Evolutionary conservation across 176 grass and related monocot genomes (phyloP), one percentile per base, ranked within the genome.

Genomic region (Saccharum officinarum): DNA sequence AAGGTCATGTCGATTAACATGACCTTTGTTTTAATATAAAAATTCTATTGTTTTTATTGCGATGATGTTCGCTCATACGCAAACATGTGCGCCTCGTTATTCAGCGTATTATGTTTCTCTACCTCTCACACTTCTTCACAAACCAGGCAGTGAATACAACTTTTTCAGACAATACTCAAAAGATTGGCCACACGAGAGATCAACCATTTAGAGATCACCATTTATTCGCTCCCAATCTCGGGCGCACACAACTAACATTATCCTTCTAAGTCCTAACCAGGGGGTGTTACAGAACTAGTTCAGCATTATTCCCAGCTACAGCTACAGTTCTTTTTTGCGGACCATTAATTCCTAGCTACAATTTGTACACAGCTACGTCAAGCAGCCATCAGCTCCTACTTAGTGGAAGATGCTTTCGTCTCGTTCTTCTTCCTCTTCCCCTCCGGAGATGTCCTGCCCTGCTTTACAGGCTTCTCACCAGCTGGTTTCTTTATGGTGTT

Each of bases 301-400:
- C 36, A 47, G 44, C 30, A 61, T 50, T 38, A 6, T 63, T 34
- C 54, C 42, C 66, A 36, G 34, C 34, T 0, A 36, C 34, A 36
- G 34, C 34, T 79, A 84, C 20, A 38, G 47, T 7, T 38, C 37
- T 38, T 38, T 38, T 38, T 38, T 45, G 11, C 0, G 2, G 42
- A 45, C 10, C 42, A 45, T 38, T 38, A 38, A 38, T 77, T 42
- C 67, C 44, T 17, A 73, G 47, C 66, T 79, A 84, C 20, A 38
- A 69, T 70, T 64, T 80, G 40, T 72, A 86, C 39, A 86, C 26
- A 49, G 23, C 20, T 71, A 49, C 40, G 11, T 70, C n/a, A 80
- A 73, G 4, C 14, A 14, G 20, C 45, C 14, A 33, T 23, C 55
- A 34, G 4, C 10, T 61, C 50, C 39, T 69, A 62, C 23, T 77